Conservation (phyloP, 176 grass and related monocot genomes). For the Thinopyrum elongatum region DNA sequence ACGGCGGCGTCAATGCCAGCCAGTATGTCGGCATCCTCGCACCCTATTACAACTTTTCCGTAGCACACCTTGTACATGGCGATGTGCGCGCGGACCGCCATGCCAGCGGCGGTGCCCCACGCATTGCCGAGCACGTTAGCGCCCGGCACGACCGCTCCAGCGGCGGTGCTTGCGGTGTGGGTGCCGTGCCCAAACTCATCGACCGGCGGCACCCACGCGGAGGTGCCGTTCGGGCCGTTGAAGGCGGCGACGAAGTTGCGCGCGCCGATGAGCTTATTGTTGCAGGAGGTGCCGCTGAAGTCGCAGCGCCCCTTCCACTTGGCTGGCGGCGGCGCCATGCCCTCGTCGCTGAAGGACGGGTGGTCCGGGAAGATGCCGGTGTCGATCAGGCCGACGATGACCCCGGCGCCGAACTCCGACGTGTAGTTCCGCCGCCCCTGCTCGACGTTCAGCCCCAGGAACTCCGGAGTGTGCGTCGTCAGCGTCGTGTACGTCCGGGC, state of each 20-base stretch:
- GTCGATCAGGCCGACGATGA: background rate
- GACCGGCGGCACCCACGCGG: background rate
- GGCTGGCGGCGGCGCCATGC: slow-evolving; percentile 46
- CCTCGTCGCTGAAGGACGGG: background rate
- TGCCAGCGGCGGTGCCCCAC: slow-evolving; percentile 12
- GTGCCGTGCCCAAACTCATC: background rate
- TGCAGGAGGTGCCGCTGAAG: slow-evolving; percentile 31
- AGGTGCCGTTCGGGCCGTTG: background rate
- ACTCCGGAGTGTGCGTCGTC: slow-evolving; percentile 3
- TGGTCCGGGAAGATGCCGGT: background rate
- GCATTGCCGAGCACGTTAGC: slow-evolving; percentile 25
- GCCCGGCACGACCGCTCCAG: background rate
- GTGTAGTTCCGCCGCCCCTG: background rate
- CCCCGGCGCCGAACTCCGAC: background rate
- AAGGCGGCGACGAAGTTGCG: slow-evolving; percentile 23
- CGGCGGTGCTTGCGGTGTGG: background rate
- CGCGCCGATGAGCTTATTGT: slow-evolving; percentile 29
- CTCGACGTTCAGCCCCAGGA: background rate
- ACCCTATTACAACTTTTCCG: background rate
- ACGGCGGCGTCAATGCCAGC: slow-evolving; percentile 34
- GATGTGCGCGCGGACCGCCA: slow-evolving; percentile 10
- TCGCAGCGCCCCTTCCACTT: slow-evolving; percentile 61
- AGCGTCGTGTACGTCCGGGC: background rate
- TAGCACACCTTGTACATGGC: background rate
- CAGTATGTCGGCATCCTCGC: slow-evolving; percentile 17